phyloP scores from a whole-genome alignment of 192 early-diverging fungal genomes.

The Coemansia sp. region DNA sequence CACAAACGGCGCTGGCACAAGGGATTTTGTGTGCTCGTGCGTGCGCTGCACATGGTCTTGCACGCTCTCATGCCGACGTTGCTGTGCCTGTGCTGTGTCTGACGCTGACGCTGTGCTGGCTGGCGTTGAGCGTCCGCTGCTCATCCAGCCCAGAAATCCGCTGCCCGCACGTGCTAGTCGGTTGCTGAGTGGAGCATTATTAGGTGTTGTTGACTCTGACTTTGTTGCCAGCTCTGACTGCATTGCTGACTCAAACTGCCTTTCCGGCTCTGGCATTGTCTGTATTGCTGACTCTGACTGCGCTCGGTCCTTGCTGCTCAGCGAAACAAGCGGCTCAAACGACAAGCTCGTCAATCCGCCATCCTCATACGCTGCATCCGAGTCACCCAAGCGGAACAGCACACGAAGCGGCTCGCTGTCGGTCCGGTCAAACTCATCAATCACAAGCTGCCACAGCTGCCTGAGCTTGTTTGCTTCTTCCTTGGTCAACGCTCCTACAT shows the following conservation, averaged over 20 bases:
- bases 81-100: not conserved
- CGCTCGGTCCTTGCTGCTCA: slow-evolving; percentile 15
- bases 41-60: slow-evolving; percentile 13
- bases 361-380: not conserved
- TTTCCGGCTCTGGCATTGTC: not conserved
- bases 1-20: slow-evolving; percentile 18
- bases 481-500: slow-evolving; percentile 37
- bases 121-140: slow-evolving; percentile 18
- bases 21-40: not conserved
- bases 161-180: not conserved
- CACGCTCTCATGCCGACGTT: slow-evolving; percentile 17
- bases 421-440: slow-evolving; percentile 22
- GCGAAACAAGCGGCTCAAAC: slow-evolving; percentile 31
- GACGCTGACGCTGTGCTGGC: not conserved
- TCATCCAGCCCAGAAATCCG: slow-evolving; percentile 10
- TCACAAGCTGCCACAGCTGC: slow-evolving; percentile 54
- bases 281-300: not conserved
- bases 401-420: slow-evolving; percentile 17
- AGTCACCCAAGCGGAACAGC: slow-evolving; percentile 7
- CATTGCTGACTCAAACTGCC: not conserved
- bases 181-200: too few relatives aligned
- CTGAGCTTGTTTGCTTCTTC: slow-evolving; percentile 45
- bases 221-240: not conserved
- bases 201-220: not conserved
- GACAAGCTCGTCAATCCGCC: slow-evolving; percentile 23